Evolutionary conservation across 805 yeast genomes (phyloP), one percentile per base, ranked within the genome.

Genomic region (Peterozyma toletana): DNA sequence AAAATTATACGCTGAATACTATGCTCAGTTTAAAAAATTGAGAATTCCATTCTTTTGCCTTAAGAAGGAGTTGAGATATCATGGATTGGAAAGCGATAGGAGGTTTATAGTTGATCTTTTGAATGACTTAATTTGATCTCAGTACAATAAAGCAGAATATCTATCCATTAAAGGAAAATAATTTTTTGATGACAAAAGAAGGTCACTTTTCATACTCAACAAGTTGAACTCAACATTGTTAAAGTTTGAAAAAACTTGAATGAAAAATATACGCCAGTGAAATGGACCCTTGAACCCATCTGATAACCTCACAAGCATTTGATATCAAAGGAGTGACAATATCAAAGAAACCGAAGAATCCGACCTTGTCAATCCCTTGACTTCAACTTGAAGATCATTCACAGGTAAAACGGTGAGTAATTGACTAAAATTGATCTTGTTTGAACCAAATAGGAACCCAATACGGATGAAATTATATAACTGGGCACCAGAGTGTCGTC

Each of bases 401-500:
- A 40, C 54, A 60, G 51, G 39, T 64, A 71, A 59, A 68, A 71
- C 62, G 90, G 83, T 84, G 91, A 84, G 91, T 83, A 84, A 68
- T 62, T 62, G 71, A 77, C 83, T 66, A 40, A 40, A 48, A 38
- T 73, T 52, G 50, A 63, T 84, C 88, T 86, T 68, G 95, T 83
- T 86, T 83, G 89, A 89, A 69, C 83, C 78, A 79, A 86, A 86
- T 85, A 83, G 95, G 90, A 81, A 76, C 81, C 77, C 74, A 74
- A 74, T 78, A 83, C 67, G 62, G 80, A 50, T 37, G 38, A 16
- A 27, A 45, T 44, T 51, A 41, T 48, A 43, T 50, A 40, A 78
- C 75, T 70, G 71, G 77, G 82, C 83, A 79, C 89, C 93, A 83
- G 93, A 84, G 91, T 86, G 95, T 85, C 78, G 83, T 87, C 90